phyloP scores from a whole-genome alignment of 2,329 filamentous ascomycete genomes.

The Ophiocordyceps camponoti-leonardi region DNA sequence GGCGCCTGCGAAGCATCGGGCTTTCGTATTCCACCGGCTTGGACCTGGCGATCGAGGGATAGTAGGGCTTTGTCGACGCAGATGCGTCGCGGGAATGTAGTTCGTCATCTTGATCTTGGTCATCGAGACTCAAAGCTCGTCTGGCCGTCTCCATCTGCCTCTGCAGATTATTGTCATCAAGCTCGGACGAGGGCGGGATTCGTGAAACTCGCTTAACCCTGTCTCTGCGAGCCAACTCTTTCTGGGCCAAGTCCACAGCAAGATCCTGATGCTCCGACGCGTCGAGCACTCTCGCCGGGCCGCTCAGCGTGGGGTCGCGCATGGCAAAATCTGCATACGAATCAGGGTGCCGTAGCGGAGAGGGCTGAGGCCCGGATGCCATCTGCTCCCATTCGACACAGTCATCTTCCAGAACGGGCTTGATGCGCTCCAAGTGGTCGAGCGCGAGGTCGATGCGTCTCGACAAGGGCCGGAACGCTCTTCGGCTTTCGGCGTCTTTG shows the following conservation, averaged over 20 bases:
- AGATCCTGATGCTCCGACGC: slow-evolving; percentile 56
- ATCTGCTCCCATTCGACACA: slow-evolving; percentile 50
- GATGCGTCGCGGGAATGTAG: slow-evolving; percentile 5
- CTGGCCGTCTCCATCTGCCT: slow-evolving; percentile 36
- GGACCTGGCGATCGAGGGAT: slow-evolving; percentile 38
- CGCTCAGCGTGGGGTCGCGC: slow-evolving; percentile 43
- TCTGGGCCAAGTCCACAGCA: slow-evolving; percentile 58
- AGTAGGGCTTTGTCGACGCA: slow-evolving; percentile 24
- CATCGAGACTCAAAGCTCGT: slow-evolving; percentile 20
- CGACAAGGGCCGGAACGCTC: slow-evolving; percentile 36
- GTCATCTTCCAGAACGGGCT: slow-evolving; percentile 57
- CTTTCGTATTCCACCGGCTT: slow-evolving; percentile 27
- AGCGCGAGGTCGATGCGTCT: slow-evolving; percentile 41
- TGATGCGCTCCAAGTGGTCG: slow-evolving; percentile 57
- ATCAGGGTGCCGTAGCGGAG: slow-evolving; percentile 5
- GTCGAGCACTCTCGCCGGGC: slow-evolving; percentile 43
- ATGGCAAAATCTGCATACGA: slow-evolving; percentile 30
- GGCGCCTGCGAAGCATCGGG: slow-evolving; percentile 3
- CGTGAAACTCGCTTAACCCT: slow-evolving; percentile 38
- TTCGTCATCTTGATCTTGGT: slow-evolving; percentile 9
- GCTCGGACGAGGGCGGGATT: slow-evolving; percentile 18
- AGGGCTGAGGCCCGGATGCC: slow-evolving; percentile 14
- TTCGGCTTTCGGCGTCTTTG: slow-evolving; percentile 46
- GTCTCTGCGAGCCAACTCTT: slow-evolving; percentile 53
- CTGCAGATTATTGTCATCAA: slow-evolving; percentile 26